phyloP scores from a whole-genome alignment of 306 rosid species.

The Vigna nakashimae region DNA sequence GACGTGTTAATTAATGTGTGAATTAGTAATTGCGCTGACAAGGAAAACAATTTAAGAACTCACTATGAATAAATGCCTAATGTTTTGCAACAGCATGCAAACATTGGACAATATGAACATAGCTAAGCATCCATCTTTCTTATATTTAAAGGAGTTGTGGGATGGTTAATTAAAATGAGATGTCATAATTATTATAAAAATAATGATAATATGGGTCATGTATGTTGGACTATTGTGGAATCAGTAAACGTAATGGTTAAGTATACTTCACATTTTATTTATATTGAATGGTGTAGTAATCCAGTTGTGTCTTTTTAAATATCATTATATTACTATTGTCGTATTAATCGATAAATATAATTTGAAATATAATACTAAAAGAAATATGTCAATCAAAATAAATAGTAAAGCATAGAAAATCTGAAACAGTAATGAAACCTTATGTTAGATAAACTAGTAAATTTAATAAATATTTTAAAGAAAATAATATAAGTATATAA shows the following conservation, averaged over 20 bases:
- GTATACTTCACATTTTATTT: neutral
- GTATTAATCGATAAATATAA: too few species aligned
- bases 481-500: too few species aligned
- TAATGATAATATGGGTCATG: neutral
- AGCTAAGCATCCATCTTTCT: neutral
- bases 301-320: too few species aligned
- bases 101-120: neutral
- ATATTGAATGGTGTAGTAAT: too few species aligned
- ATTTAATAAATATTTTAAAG: too few species aligned
- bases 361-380: too few species aligned
- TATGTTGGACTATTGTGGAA: neutral
- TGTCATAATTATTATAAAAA: neutral
- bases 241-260: neutral
- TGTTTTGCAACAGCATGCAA: neutral
- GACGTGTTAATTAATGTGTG: neutral
- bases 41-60: constrained; percentile 2
- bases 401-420: too few species aligned
- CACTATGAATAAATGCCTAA: neutral
- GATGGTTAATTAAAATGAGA: neutral
- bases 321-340: too few species aligned
- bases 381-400: too few species aligned
- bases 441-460: too few species aligned
- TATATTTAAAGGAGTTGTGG: neutral
- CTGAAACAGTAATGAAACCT: too few species aligned
- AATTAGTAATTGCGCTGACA: constrained; percentile 1